phyloP scores from a whole-genome alignment of 768 basidiomycete species.

The Boletus subcaerulescens region DNA sequence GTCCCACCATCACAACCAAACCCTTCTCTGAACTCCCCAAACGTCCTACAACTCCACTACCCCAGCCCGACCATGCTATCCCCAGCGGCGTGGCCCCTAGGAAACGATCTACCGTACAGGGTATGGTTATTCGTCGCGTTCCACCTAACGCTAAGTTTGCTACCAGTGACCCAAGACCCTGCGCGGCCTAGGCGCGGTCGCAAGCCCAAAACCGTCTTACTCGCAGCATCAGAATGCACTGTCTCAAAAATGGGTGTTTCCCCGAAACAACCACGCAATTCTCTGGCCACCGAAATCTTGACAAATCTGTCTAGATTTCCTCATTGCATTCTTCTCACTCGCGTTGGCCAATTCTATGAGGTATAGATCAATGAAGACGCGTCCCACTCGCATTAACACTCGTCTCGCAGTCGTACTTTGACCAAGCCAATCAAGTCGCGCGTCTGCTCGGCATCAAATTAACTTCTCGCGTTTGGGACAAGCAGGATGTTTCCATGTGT shows the following conservation, averaged over 20 bases:
- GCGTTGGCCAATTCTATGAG: slow-evolving; percentile 96
- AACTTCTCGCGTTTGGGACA: slow-evolving; percentile 72
- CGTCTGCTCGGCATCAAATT: slow-evolving; percentile 79
- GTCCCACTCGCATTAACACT: slow-evolving; percentile 6
- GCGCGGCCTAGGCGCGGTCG: slow-evolving; percentile 16
- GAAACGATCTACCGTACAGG: background rate
- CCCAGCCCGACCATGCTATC: background rate
- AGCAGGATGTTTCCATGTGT: slow-evolving; percentile 72
- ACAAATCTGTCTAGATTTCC: slow-evolving; percentile 74
- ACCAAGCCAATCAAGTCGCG: slow-evolving; percentile 80
- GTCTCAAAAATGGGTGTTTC: background rate
- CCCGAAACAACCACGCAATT: slow-evolving; percentile 37
- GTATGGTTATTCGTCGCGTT: slow-evolving; percentile 1
- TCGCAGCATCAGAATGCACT: background rate
- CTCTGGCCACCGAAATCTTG: slow-evolving; percentile 68
- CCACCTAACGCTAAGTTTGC: background rate
- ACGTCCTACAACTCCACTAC: slow-evolving; percentile 15
- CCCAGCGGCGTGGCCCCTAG: background rate
- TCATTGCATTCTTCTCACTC: slow-evolving; percentile 85
- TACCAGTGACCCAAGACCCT: background rate
- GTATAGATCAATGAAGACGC: slow-evolving; percentile 37
- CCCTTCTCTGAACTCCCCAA: slow-evolving; percentile 58
- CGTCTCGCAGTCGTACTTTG: slow-evolving; percentile 78
- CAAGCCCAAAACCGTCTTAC: slow-evolving; percentile 6
- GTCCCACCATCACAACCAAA: slow-evolving; percentile 43